Evolutionary conservation across 2,329 filamentous ascomycete genomes (phyloP), one percentile per base, ranked within the genome.

Genomic region (Ceratocystis alfenasii): DNA sequence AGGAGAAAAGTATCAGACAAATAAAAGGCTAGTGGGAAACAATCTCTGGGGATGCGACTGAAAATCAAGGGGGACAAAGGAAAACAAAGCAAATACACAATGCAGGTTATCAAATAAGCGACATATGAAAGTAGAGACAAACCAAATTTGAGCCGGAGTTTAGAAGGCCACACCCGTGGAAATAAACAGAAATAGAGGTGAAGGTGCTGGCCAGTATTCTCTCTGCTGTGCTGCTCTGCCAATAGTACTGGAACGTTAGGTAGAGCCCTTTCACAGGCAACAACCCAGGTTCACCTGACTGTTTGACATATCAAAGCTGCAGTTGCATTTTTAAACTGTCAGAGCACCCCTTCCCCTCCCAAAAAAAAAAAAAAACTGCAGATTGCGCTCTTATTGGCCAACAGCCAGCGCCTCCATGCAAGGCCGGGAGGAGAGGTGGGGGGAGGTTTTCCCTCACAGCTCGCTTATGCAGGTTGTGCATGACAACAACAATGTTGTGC

Each of bases 401-500:
- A 22, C 10, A 17, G 48, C 17, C 55, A 59, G 33, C 30, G 48
- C 15, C 12, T 15, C 15, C 22, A 59, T 36, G 55, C 55, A 30
- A 53, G 15, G 6, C 30, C 25, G 22, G n/a, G 15, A 15, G 5
- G 15, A 25, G 5, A n/a, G n/a, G 28, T 57, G 53, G 53, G 28
- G 28, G 5, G 5, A 12, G 50, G 55, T 4, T 8, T 33, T 59
- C 28, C 5, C 55, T 30, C 15, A n/a, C 55, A 36, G 30, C 28
- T 59, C 55, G 55, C 55, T 36, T 33, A 59, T 59, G 55, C 55
- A 59, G 15, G 55, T 30, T 36, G 5, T 59, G 53, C 53, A 57
- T 57, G 53, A 57, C 28, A 30, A 15, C 8, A 57, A 5, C 25
- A 33, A 30, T 17, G 17, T 5, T 59, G 55, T 12, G 36, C 3